Conservation (phyloP, 2,329 filamentous ascomycete genomes). For the Dothidotthia symphoricarpi region DNA sequence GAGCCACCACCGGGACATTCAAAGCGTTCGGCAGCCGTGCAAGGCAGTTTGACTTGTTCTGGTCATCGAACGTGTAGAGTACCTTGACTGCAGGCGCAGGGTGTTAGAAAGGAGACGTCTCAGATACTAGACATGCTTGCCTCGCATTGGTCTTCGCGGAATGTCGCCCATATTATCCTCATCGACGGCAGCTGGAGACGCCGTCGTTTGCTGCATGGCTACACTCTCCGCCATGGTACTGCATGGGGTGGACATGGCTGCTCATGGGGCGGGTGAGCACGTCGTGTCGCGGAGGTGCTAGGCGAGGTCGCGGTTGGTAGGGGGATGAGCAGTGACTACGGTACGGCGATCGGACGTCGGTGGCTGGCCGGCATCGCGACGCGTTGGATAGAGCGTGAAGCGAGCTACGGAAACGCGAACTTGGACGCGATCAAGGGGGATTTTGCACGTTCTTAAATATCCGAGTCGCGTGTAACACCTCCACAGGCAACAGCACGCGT, state of each 20-base stretch:
- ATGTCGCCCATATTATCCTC: conserved; percentile 32
- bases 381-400: conserved; percentile 19
- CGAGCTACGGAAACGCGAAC: conserved; percentile 9
- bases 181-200: conserved; percentile 21
- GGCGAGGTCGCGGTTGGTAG: conserved; percentile 19
- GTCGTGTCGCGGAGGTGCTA: conserved; percentile 17
- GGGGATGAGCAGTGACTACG: conserved; percentile 24
- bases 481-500: conserved; percentile 19
- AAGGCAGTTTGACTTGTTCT: conserved; percentile 84
- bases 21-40: conserved; percentile 79
- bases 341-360: conserved; percentile 24
- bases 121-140: conserved; percentile 29
- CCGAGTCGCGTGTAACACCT: not conserved
- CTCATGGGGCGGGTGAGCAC: conserved; percentile 18
- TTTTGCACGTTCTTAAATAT: conserved; percentile 3
- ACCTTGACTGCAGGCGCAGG: conserved; percentile 71
- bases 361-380: conserved; percentile 41
- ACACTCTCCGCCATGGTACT: conserved; percentile 19
- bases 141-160: conserved; percentile 48
- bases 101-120: conserved; percentile 17
- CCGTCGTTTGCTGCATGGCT: conserved; percentile 22
- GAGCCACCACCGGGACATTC: conserved; percentile 72
- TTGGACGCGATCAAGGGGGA: conserved; percentile 10
- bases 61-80: conserved; percentile 90
- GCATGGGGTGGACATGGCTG: conserved; percentile 38